Base-by-base conservation (phyloP, 306 rosid species). In the Vigna mungo region DNA sequence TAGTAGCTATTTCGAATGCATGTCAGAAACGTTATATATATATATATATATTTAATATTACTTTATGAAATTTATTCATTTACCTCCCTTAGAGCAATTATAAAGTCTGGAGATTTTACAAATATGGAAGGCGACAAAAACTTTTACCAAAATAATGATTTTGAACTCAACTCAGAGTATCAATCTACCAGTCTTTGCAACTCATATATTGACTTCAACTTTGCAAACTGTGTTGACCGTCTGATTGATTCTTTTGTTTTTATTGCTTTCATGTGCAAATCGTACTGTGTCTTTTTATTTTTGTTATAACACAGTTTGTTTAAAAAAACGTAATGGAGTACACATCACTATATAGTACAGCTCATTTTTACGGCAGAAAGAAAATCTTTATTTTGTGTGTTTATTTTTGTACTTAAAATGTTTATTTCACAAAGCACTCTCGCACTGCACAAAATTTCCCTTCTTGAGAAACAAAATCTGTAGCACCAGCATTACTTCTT, bases 141-240 rank as follows among this genome's bases (percentile, higher is more conserved):
- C 4, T 44, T 56, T 43, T 59, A 74, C 56, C 56, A 44, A 21
- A 23, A 43, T 23, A 16, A 43, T 4, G 14, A 73, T 21, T 34
- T 44, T 27, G 20, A 17, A 39, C 69, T 44, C 47, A 58, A 44
- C 65, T 37, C 32, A 43, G 6, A 54, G 69, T 74, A 47, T 74
- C 51, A 27, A 86, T 39, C 90, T 71, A 86, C 86, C 86, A 71
- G 86, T 86, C 90, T 44, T 81, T 58, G 21, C 78, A 12, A 30
- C 37, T 27, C 7, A 4, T n/a, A 58, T 59, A 72, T 63, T 30
- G 5, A 13, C 66, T 63, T 48, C 53, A 62, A 14, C 15, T 75
- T 17, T 64, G 30, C 44, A 53, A 34, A 48, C 21, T 75, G 55
- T 51, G 65, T 64, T 63, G 68, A 72, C 71, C 36, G 9, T 60